Percentiles rank a stretch among this genome's conserved stretches.
phyloP scores from a whole-genome alignment of 441 rosid species.

The California macrophylla region DNA sequence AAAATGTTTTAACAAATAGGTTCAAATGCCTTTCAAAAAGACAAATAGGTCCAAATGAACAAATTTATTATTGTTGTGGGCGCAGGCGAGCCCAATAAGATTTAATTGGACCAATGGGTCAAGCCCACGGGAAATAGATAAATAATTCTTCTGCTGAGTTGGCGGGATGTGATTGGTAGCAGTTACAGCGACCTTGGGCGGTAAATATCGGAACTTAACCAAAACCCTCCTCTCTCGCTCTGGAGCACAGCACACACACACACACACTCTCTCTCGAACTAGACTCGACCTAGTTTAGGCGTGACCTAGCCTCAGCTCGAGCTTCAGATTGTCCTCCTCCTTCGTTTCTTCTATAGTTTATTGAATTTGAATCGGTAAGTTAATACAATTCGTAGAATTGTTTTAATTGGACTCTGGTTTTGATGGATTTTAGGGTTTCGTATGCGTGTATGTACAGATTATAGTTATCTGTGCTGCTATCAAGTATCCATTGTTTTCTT shows the following conservation, averaged over 20 bases:
- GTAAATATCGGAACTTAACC: background rate
- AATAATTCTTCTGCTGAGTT: background rate
- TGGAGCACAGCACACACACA: background rate
- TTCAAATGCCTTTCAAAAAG: no score
- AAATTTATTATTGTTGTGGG: background rate
- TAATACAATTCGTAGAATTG: background rate
- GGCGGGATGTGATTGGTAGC: background rate
- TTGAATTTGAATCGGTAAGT: background rate
- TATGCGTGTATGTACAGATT: background rate
- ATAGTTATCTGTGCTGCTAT: background rate
- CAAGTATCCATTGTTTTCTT: background rate
- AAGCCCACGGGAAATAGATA: background rate
- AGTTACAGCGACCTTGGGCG: conserved; percentile 1
- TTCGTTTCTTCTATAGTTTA: background rate
- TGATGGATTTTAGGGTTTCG: background rate
- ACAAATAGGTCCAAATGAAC: no score
- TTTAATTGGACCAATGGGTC: background rate
- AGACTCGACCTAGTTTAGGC: background rate
- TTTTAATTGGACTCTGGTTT: background rate
- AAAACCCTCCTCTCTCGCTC: background rate
- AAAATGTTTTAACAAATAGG: no score
- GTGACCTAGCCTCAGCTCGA: background rate
- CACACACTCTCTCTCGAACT: background rate
- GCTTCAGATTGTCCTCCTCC: conserved; percentile 1
- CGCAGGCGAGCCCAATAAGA: background rate